These are phyloP conservation scores for Calocybe gangraenosa DNA, from an alignment of 768 basidiomycete genomes.

Conservation along the genomic window DNA sequence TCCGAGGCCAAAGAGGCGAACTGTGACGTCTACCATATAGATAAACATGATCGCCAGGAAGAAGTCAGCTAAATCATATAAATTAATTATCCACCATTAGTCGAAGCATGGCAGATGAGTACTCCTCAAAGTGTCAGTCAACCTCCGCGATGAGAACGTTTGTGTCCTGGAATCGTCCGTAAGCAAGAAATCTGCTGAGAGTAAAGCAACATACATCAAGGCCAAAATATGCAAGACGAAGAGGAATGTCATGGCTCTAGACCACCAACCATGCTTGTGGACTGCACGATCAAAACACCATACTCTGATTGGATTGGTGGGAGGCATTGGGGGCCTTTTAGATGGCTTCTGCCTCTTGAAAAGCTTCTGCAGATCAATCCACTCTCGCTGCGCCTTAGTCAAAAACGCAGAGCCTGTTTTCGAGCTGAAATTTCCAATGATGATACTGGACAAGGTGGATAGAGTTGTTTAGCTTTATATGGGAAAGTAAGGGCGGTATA, in stretches of 20 bases:
- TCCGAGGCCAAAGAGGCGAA: conserved; percentile 83
- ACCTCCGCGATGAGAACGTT: conserved; percentile 51
- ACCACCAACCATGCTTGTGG: conserved; percentile 93
- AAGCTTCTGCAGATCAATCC: conserved; percentile 90
- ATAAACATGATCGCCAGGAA: conserved; percentile 71
- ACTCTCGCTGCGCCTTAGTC: conserved; percentile 84
- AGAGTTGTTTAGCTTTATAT: conserved; percentile 7
- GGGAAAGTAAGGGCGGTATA: conserved; percentile 25
- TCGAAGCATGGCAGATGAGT: conserved; percentile 19
- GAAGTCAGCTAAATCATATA: conserved; percentile 53
- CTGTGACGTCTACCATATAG: conserved; percentile 71
- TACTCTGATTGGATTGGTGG: conserved; percentile 47
- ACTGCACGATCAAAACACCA: conserved; percentile 95
- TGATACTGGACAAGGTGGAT: conserved; percentile 57
- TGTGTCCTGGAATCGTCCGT: conserved; percentile 58
- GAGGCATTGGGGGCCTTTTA: conserved; percentile 66
- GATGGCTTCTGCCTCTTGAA: conserved; percentile 85
- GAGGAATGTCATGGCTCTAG: conserved; percentile 68
- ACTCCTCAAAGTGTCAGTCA: conserved; percentile 61
- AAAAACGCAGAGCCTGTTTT: conserved; percentile 85
- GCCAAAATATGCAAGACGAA: conserved; percentile 80
- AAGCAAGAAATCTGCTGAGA: neutral
- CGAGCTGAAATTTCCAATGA: conserved; percentile 88
- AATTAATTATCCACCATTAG: too few species aligned
- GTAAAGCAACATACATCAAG: conserved; percentile 58